phyloP scores from a whole-genome alignment of 2,329 filamentous ascomycete species.

The Penicillium sp. region DNA sequence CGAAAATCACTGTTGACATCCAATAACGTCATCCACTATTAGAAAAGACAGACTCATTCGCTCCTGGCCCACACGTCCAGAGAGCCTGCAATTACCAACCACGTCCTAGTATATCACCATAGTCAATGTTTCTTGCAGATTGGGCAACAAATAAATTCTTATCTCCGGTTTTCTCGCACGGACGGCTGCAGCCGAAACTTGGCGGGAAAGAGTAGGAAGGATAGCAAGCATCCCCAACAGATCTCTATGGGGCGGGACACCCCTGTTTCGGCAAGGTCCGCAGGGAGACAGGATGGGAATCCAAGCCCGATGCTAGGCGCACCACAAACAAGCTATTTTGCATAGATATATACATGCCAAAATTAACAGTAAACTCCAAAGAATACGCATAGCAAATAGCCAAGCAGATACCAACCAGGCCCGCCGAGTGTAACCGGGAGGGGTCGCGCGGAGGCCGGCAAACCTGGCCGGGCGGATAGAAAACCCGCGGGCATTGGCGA shows the following conservation, averaged over 20 bases:
- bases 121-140: background rate
- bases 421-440: conserved; percentile 12
- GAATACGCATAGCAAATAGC: background rate
- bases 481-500: conserved; percentile 11
- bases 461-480: conserved; percentile 1
- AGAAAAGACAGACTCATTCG: background rate
- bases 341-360: background rate
- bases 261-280: background rate
- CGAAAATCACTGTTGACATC: background rate
- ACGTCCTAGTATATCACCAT: background rate
- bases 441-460: conserved; percentile 6
- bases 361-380: background rate
- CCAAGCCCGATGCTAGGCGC: background rate
- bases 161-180: background rate
- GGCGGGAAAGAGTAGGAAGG: background rate
- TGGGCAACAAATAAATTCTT: background rate
- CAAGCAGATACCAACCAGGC: background rate
- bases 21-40: background rate
- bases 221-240: background rate
- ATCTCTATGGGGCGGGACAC: background rate
- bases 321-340: background rate
- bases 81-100: background rate
- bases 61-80: background rate
- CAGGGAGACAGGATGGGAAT: background rate
- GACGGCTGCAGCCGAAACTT: background rate